Conservation (phyloP, 1,139 yeast genomes). For the Geotrichum armillariae region DNA sequence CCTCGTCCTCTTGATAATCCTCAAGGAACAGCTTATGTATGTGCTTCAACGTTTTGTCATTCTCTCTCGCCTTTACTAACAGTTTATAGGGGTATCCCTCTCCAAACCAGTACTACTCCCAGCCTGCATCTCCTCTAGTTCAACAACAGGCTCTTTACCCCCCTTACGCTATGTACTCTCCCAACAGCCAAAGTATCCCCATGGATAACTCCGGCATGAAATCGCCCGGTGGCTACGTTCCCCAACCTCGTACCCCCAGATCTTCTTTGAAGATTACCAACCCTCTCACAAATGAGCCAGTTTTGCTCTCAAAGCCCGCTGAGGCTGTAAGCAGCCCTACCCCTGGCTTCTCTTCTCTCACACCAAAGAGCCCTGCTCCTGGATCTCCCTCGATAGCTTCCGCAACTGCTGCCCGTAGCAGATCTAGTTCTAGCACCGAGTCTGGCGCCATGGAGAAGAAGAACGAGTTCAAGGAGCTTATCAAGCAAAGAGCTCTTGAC, state of each 20-base stretch:
- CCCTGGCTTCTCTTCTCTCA: slow-evolving; percentile 16
- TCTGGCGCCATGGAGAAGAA: slow-evolving; percentile 23
- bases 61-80: background rate
- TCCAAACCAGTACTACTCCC: slow-evolving; percentile 15
- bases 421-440: slow-evolving; percentile 23
- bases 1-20: slow-evolving; percentile 11
- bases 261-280: slow-evolving; percentile 21
- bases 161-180: slow-evolving; percentile 18
- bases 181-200: slow-evolving; percentile 15
- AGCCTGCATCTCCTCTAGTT: slow-evolving; percentile 13
- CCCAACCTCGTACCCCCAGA: slow-evolving; percentile 20
- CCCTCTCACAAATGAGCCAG: slow-evolving; percentile 24
- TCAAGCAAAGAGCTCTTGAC: slow-evolving; percentile 26
- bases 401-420: slow-evolving; percentile 26
- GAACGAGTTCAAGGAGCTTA: slow-evolving; percentile 31
- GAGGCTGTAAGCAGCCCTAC: slow-evolving; percentile 16
- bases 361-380: slow-evolving; percentile 20
- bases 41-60: background rate
- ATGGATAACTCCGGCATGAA: slow-evolving; percentile 17
- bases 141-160: slow-evolving; percentile 11
- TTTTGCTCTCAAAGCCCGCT: slow-evolving; percentile 18
- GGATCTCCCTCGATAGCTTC: slow-evolving; percentile 22
- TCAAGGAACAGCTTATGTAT: slow-evolving; percentile 14
- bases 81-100: slow-evolving; percentile 10
- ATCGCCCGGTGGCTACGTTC: slow-evolving; percentile 17